phyloP scores from a whole-genome alignment of 2,329 filamentous ascomycete species.

The Fusarium metavorans region DNA sequence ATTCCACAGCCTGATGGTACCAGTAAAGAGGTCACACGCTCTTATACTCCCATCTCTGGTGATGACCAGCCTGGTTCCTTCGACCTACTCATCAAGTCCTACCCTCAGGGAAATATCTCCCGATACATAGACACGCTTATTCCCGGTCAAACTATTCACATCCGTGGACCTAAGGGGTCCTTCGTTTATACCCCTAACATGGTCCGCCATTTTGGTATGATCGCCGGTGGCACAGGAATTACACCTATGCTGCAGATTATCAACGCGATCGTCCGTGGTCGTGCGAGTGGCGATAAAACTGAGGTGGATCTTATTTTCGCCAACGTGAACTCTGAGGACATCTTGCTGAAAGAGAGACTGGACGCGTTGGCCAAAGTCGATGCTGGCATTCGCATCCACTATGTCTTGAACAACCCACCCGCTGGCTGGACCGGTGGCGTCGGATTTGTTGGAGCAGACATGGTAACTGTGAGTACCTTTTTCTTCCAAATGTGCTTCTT shows the following conservation, averaged over 20 bases:
- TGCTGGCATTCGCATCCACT: constrained; percentile 84
- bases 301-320: constrained; percentile 94
- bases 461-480: constrained; percentile 79
- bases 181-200: constrained; percentile 97
- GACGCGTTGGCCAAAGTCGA: constrained; percentile 82
- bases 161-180: constrained; percentile 92
- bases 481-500: background rate
- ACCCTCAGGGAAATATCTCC: constrained; percentile 95
- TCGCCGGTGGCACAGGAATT: constrained; percentile 82
- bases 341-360: constrained; percentile 89
- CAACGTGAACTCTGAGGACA: constrained; percentile 91
- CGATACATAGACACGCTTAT: constrained; percentile 85
- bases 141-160: constrained; percentile 86
- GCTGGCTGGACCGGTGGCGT: constrained; percentile 90
- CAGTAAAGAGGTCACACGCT: constrained; percentile 84
- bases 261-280: constrained; percentile 85
- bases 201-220: constrained; percentile 95
- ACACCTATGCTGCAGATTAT: constrained; percentile 92
- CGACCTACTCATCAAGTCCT: constrained; percentile 96
- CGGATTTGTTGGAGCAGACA: constrained; percentile 92
- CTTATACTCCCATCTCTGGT: constrained; percentile 90
- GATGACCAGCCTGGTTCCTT: constrained; percentile 90
- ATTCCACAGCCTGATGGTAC: constrained; percentile 74
- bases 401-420: constrained; percentile 94
- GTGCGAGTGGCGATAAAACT: constrained; percentile 81